These are phyloP conservation scores for Podila minutissima DNA, from an alignment of 192 early-diverging fungal genomes.

Conservation along the genomic window DNA sequence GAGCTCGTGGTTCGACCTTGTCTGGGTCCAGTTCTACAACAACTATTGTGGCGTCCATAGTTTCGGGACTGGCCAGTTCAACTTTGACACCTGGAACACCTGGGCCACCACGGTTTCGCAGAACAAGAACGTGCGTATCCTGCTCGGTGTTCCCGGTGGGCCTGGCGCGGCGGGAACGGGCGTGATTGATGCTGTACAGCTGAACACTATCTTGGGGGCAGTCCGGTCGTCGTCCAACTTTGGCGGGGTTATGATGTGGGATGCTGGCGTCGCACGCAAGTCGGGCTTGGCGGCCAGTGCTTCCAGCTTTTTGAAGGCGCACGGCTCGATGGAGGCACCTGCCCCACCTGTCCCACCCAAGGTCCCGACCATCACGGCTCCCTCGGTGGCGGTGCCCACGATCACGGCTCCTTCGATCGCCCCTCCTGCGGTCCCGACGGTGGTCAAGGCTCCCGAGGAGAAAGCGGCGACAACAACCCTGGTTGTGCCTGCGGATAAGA, in stretches of 20 bases:
- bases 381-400: not conserved
- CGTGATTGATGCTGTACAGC: slow-evolving; percentile 18
- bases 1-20: slow-evolving; percentile 70
- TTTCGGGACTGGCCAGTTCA: slow-evolving; percentile 56
- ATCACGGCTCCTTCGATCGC: not conserved
- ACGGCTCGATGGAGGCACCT: not conserved
- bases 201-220: slow-evolving; percentile 36
- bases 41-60: slow-evolving; percentile 67
- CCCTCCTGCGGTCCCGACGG: not conserved
- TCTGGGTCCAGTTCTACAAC: slow-evolving; percentile 76
- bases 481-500: too few species aligned
- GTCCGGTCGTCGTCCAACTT: slow-evolving; percentile 54
- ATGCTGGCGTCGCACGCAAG: slow-evolving; percentile 32
- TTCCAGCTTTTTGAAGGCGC: slow-evolving; percentile 5
- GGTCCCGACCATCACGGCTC: not conserved
- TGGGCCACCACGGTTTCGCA: slow-evolving; percentile 65
- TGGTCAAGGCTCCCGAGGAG: not conserved
- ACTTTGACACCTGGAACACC: slow-evolving; percentile 68
- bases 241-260: slow-evolving; percentile 79
- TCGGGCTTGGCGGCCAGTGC: slow-evolving; percentile 32
- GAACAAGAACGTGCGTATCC: slow-evolving; percentile 68
- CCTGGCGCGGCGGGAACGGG: slow-evolving; percentile 62
- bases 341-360: not conserved
- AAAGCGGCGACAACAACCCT: too few species aligned
- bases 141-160: slow-evolving; percentile 66